A percentile compares a stretch with the other conserved stretches of the same genome.
These are phyloP conservation scores for Acorus gramineus DNA, from an alignment of 106 monocot species.

Conservation along the genomic window DNA sequence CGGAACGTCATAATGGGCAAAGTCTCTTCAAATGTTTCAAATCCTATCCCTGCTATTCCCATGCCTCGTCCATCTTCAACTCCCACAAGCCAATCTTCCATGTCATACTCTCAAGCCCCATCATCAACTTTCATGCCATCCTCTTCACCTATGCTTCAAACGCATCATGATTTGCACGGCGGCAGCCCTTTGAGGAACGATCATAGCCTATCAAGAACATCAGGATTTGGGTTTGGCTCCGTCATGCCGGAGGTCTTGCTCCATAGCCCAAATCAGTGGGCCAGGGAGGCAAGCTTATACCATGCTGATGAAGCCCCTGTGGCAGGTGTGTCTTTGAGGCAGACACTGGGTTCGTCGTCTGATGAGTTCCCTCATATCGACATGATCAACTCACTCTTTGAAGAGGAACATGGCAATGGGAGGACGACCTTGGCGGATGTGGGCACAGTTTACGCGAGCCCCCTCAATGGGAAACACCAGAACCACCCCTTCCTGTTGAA, in stretches of 20 bases:
- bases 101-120: slow-evolving; percentile 8
- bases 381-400: slow-evolving; percentile 84
- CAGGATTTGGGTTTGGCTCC: slow-evolving; percentile 48
- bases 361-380: slow-evolving; percentile 95
- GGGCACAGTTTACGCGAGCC: too few species aligned
- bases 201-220: slow-evolving; percentile 7
- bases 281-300: background rate
- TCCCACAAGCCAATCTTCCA: slow-evolving; percentile 9
- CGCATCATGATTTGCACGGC: background rate
- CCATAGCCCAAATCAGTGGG: slow-evolving; percentile 11
- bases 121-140: slow-evolving; percentile 17
- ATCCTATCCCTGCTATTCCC: slow-evolving; percentile 8
- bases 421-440: background rate
- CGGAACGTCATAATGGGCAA: slow-evolving; percentile 79
- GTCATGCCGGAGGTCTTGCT: slow-evolving; percentile 30
- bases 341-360: slow-evolving; percentile 13
- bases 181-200: slow-evolving; percentile 12
- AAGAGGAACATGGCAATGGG: slow-evolving; percentile 51
- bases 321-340: slow-evolving; percentile 1
- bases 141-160: slow-evolving; percentile 9
- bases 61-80: slow-evolving; percentile 3
- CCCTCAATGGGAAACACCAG: background rate
- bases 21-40: slow-evolving; percentile 6
- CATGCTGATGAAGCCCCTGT: slow-evolving; percentile 6
- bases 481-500: slow-evolving; percentile 14